Conservation (phyloP, 768 basidiomycete genomes). For the Podaxis carcinomalis region DNA sequence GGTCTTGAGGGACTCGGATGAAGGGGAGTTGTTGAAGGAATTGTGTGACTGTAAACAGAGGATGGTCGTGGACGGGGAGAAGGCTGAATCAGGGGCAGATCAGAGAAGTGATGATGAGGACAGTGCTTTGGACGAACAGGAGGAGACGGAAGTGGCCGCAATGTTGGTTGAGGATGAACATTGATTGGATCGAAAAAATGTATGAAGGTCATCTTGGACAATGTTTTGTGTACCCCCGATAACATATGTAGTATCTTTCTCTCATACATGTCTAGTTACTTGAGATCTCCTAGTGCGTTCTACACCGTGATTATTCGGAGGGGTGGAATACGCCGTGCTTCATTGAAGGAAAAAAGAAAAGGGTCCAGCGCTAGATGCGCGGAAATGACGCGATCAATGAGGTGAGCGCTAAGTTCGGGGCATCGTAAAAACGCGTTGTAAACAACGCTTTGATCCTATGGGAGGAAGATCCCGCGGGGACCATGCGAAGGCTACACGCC, state of each 20-base stretch:
- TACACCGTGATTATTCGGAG: too few relatives aligned
- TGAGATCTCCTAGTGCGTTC: too few relatives aligned
- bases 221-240: not conserved
- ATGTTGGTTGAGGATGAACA: constrained; percentile 11
- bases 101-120: constrained; percentile 1
- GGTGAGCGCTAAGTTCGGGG: too few relatives aligned
- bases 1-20: constrained; percentile 44
- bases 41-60: constrained; percentile 32
- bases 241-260: not conserved
- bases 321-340: too few relatives aligned
- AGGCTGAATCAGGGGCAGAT: not conserved
- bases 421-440: not conserved
- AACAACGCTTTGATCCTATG: not conserved
- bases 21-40: constrained; percentile 37
- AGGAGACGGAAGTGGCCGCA: constrained; percentile 8
- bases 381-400: not conserved
- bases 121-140: not conserved
- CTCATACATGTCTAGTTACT: too few relatives aligned
- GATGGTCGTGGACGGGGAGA: constrained; percentile 8
- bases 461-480: not conserved
- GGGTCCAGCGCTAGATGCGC: too few relatives aligned
- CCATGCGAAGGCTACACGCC: not conserved
- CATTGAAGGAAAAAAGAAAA: too few relatives aligned
- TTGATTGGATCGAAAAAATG: not conserved
- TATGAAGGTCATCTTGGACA: not conserved